phyloP scores from a whole-genome alignment of 2,329 filamentous ascomycete species.

The Talaromyces sp. region DNA sequence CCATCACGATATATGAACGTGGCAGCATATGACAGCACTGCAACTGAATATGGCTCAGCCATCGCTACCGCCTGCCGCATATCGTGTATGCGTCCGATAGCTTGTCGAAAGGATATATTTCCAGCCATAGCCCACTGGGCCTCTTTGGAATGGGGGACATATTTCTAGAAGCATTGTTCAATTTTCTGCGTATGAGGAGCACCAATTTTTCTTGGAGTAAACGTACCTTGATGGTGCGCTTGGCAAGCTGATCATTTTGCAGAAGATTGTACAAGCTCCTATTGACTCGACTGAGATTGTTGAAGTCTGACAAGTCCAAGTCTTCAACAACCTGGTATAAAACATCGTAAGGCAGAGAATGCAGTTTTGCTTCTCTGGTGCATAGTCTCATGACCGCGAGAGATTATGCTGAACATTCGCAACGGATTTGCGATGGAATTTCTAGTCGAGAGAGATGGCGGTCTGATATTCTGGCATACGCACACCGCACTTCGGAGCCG shows the following conservation, averaged over 20 bases:
- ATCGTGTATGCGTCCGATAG: conserved; percentile 61
- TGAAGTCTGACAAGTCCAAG: conserved; percentile 59
- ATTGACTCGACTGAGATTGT: conserved; percentile 56
- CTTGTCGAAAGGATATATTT: conserved; percentile 50
- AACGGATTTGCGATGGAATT: not conserved
- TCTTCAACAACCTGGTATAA: conserved; percentile 57
- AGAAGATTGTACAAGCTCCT: conserved; percentile 53
- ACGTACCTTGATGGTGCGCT: conserved; percentile 58
- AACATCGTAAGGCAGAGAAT: conserved; percentile 63
- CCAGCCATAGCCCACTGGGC: conserved; percentile 39
- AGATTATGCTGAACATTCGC: not conserved
- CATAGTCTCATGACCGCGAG: conserved; percentile 25
- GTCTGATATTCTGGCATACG: not conserved
- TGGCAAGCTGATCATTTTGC: conserved; percentile 57
- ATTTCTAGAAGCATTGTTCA: conserved; percentile 35
- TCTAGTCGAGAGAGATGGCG: not conserved
- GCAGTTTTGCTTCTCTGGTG: conserved; percentile 34
- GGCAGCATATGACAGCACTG: conserved; percentile 59
- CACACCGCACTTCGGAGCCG: conserved; percentile 1
- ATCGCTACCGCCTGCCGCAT: conserved; percentile 59
- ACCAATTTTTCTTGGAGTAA: not conserved
- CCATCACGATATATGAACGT: conserved; percentile 64
- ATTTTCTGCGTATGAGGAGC: conserved; percentile 4
- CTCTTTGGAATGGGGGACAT: conserved; percentile 47
- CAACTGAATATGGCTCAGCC: conserved; percentile 62